Evolutionary conservation across 805 yeast species (phyloP), one percentile per base, ranked within the genome.

Genomic region (baker's yeast (Saccharomyces cerevisiae)): DNA sequence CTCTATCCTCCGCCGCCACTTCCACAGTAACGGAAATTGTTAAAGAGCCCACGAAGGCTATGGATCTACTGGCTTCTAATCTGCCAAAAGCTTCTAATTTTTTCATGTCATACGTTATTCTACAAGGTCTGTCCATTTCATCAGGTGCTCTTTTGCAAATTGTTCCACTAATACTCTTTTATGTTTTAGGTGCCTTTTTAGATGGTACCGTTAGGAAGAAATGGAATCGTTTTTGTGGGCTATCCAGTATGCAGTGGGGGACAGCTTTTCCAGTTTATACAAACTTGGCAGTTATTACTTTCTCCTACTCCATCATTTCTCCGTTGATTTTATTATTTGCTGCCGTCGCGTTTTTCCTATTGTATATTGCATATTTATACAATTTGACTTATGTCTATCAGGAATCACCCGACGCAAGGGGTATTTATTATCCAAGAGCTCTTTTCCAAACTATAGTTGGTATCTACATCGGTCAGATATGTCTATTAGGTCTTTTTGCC

Each of bases 361-460:
- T 89, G 27, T 92, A 85, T 75, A 69, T 91, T 59, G 89, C 96
- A 1, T 89, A 81, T 73, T 69, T 85, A 63, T 85, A 92, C 78
- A 90, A 85, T 70, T 74, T 87, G 61, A 77, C 84, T 28, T 92
- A 88, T 71, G 84, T 87, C 28, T 78, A 74, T 59, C 75, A 78
- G 48, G 89, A 85, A 61, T 75, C 83, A 21, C 76, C 87, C 21
- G 96, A 91, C 64, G 74, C 83, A 21, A 78, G 92, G 65, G 99
- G 99, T 52, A 73, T 77, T 50, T 84, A 85, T 73, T 94, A 90
- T 68, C 94, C 96, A 57, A 81, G 89, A 57, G 97, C 97, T 1
- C 70, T 92, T 51, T 87, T 83, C 75, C 97, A 92, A 73, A 85
- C 95, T 0, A 78, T 92, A 67, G 84, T 84, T 41, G 99, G 99